These are phyloP conservation scores for Ascochyta viciae-villosae DNA, from an alignment of 2,329 filamentous ascomycete species.

Conservation along the genomic window DNA sequence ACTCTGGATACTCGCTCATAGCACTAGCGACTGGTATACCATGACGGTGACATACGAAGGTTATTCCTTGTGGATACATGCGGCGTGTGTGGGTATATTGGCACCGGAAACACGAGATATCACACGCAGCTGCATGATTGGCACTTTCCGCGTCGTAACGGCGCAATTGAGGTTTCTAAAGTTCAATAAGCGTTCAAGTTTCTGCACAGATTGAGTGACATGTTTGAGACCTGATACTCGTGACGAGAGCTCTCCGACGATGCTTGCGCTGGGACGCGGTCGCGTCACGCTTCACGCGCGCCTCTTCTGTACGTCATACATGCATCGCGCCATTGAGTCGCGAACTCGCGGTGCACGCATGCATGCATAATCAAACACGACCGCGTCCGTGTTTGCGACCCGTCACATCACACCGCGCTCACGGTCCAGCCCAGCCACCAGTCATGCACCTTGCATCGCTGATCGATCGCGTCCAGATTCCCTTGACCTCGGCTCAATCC, in stretches of 20 bases:
- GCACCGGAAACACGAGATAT: constrained; percentile 14
- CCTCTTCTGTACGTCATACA: constrained; percentile 3
- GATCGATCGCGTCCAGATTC: constrained; percentile 8
- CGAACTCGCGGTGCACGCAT: background rate
- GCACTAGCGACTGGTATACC: constrained; percentile 42
- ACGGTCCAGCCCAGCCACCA: constrained; percentile 4
- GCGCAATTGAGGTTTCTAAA: constrained; percentile 26
- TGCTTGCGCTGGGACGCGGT: background rate
- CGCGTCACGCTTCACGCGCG: constrained; percentile 13
- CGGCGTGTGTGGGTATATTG: constrained; percentile 19
- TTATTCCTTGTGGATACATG: constrained; percentile 37
- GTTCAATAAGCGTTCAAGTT: background rate
- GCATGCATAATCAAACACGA: background rate
- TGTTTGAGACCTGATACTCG: background rate
- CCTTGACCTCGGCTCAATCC: constrained; percentile 12
- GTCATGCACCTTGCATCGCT: background rate
- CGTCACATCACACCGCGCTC: constrained; percentile 2
- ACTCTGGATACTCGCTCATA: constrained; percentile 47
- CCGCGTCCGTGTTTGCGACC: background rate
- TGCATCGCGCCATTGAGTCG: constrained; percentile 8
- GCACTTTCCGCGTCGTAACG: constrained; percentile 27
- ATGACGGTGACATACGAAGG: constrained; percentile 36
- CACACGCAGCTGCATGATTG: constrained; percentile 37
- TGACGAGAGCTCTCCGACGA: background rate
- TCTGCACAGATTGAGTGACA: background rate